These are phyloP conservation scores for Clitocybe nebularis DNA, from an alignment of 1,284 basidiomycete genomes.

Conservation along the genomic window DNA sequence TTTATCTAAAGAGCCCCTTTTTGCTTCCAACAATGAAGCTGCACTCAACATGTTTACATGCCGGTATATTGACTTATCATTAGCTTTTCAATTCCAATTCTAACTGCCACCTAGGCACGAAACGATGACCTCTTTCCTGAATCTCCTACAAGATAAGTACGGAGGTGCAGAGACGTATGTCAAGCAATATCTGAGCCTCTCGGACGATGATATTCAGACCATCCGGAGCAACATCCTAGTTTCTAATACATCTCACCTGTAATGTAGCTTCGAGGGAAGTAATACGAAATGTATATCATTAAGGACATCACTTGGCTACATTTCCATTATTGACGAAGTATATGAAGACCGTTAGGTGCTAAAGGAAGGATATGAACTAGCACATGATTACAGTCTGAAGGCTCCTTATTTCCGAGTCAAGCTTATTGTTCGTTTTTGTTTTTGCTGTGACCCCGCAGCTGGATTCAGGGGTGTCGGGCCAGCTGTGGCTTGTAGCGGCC, in stretches of 20 bases:
- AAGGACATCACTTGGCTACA: not conserved
- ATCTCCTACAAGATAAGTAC: conserved; percentile 56
- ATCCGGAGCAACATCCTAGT: conserved; percentile 60
- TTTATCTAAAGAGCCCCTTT: conserved; percentile 63
- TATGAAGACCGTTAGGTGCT: conserved; percentile 3
- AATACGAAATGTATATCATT: conserved; percentile 1
- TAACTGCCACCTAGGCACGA: conserved; percentile 42
- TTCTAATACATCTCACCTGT: conserved; percentile 19
- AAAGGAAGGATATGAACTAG: conserved; percentile 11
- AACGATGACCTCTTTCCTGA: conserved; percentile 67
- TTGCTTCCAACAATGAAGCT: conserved; percentile 65
- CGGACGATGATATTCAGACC: conserved; percentile 53
- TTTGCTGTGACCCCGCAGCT: conserved; percentile 38
- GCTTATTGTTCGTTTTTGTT: conserved; percentile 46
- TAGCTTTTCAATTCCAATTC: not conserved
- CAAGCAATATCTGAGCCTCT: conserved; percentile 48
- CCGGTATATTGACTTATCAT: conserved; percentile 41
- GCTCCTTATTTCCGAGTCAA: conserved; percentile 36
- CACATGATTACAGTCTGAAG: conserved; percentile 10
- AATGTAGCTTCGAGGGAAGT: not conserved
- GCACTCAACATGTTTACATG: conserved; percentile 77
- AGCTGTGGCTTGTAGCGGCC: conserved; percentile 35
- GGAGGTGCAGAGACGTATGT: conserved; percentile 64
- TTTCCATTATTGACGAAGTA: conserved; percentile 3
- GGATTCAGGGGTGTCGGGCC: conserved; percentile 24